Percentiles rank a stretch among this genome's conserved stretches.
Evolutionary conservation across 129 eudicot genomes (phyloP).

Genomic region (Pulicaria dysenterica): DNA sequence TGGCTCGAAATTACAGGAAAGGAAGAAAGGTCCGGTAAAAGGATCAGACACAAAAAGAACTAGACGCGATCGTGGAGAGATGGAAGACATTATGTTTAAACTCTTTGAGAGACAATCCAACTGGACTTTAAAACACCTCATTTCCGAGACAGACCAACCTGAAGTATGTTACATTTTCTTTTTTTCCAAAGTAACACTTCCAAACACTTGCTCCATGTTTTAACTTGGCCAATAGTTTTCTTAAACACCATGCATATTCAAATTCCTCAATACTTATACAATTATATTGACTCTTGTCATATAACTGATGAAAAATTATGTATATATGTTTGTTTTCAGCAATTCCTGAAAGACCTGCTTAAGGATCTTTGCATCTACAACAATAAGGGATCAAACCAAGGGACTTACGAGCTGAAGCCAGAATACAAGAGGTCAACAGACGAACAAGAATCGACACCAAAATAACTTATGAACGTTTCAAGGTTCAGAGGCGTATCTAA

Average conservation of each 20-base stretch:
- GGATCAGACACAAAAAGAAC: conserved; percentile 85
- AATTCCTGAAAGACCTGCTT: conserved; percentile 88
- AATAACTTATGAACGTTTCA: conserved; percentile 13
- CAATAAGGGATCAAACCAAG: conserved; percentile 91
- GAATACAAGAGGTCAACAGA: conserved; percentile 70
- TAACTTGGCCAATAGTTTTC: too few relatives aligned
- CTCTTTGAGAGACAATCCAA: conserved; percentile 84
- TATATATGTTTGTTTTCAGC: conserved; percentile 47
- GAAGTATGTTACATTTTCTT: conserved; percentile 50
- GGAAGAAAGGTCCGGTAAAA: conserved; percentile 54
- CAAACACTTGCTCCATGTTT: background rate
- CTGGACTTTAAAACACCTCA: conserved; percentile 87
- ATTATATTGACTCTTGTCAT: too few relatives aligned
- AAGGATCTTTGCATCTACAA: conserved; percentile 83
- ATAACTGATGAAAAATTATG: background rate
- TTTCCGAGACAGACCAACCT: conserved; percentile 89
- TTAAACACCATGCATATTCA: too few relatives aligned
- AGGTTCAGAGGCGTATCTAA: too few relatives aligned
- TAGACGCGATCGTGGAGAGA: conserved; percentile 85
- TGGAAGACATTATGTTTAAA: conserved; percentile 93
- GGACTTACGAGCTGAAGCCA: conserved; percentile 84
- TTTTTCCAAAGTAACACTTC: conserved; percentile 4
- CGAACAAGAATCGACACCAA: conserved; percentile 43
- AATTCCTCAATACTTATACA: too few relatives aligned
- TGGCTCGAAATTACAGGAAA: conserved; percentile 47